phyloP scores from a whole-genome alignment of 768 basidiomycete species.

The Nidula microcarpa region DNA sequence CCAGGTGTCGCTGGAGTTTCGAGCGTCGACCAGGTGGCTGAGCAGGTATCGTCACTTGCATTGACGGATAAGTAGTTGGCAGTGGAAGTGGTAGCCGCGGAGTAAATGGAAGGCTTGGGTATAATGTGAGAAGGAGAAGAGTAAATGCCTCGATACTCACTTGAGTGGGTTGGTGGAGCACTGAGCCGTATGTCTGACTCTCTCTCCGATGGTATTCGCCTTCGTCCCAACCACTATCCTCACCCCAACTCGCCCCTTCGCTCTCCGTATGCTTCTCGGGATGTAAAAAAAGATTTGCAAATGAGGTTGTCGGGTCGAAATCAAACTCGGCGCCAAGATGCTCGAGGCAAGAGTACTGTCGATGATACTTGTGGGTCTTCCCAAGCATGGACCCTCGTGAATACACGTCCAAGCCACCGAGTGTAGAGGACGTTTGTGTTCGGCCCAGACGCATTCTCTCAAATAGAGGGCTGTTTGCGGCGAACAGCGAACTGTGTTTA shows the following conservation, averaged over 20 bases:
- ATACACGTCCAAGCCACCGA: constrained; percentile 34
- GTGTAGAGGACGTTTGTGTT: constrained; percentile 33
- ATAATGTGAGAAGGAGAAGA: background rate
- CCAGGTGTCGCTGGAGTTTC: constrained; percentile 14
- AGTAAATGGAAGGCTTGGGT: constrained; percentile 14
- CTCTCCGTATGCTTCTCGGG: background rate
- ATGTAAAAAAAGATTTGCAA: background rate
- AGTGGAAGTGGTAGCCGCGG: constrained; percentile 18
- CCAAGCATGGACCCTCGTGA: constrained; percentile 23
- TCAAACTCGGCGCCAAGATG: background rate
- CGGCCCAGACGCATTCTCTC: constrained; percentile 1
- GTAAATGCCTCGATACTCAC: background rate
- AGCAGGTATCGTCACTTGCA: constrained; percentile 6
- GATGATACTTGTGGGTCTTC: constrained; percentile 18
- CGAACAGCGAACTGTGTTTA: constrained; percentile 13
- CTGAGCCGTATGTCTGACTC: no score
- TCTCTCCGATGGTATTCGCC: no score
- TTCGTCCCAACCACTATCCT: no score
- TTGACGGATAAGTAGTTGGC: constrained; percentile 18
- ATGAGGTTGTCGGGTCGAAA: background rate
- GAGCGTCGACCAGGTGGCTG: constrained; percentile 12
- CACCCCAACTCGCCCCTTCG: background rate
- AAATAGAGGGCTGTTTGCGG: constrained; percentile 1
- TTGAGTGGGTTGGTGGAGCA: background rate
- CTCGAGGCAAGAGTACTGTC: constrained; percentile 24